Evolutionary conservation across 306 rosid genomes (phyloP), one percentile per base, ranked within the genome.

Genomic region (Lathyrus oleraceus): DNA sequence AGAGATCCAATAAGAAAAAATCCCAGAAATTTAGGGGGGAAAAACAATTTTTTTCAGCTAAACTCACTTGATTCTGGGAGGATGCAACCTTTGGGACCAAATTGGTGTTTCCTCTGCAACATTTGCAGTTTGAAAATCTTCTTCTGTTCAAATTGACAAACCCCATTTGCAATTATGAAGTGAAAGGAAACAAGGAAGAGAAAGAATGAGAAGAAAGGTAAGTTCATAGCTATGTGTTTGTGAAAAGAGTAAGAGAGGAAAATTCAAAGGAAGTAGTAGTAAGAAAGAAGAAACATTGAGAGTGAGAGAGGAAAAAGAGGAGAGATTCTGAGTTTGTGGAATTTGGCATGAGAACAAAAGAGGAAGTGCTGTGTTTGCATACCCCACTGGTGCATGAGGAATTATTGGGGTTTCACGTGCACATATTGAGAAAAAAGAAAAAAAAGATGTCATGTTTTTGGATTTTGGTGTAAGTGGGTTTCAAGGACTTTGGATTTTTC

Each of bases 331-430:
- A 79, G 82, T 63, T 79, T 45, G 51, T 83, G 91, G 89, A 85
- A 58, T 82, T 90, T 87, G 86, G 95, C 82, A 72, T 73, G 88
- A 79, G 74, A 86, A 90, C 98, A 90, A 88, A 85, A 86, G 78
- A 83, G 70, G 87, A 85, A 87, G 83, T 82, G 86, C 87, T 82
- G 91, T 83, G 84, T 66, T 71, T 71, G 67, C 69, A 86, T 85
- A 84, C 95, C 96, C 91, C 86, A 87, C 89, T 70, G 56, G 76
- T 87, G 96, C 92, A 89, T 92, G 91, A 82, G 82, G 78, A 84
- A 87, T 88, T 90, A 90, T 88, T 93, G 96, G 88, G 77, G 92
- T 69, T 88, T 82, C 86, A 81, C 85, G 79, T 77, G 85, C 82
- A 73, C 16, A 30, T 63, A 47, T 70, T 73, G 57, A 81, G 71